Evolutionary conservation across 164 flowering plant species (phyloP).

Genomic region (Vitis rotundifolia): DNA sequence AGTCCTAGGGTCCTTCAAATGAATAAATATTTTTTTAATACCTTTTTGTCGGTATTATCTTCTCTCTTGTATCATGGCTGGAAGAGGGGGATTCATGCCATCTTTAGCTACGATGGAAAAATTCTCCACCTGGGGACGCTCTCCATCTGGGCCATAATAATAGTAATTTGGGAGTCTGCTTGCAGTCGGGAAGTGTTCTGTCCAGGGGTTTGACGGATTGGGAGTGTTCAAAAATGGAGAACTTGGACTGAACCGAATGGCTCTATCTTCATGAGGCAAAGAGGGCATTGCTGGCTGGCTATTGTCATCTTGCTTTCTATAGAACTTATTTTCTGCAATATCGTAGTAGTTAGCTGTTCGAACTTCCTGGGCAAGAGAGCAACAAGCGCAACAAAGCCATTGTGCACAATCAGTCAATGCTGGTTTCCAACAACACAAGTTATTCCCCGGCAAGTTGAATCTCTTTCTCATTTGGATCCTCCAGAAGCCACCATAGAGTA

Average conservation of each 20-base stretch:
- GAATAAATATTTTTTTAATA: not conserved
- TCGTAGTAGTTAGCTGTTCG: slow-evolving; percentile 82
- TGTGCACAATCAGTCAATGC: slow-evolving; percentile 67
- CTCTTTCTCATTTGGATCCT: slow-evolving; percentile 95
- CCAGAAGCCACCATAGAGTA: slow-evolving; percentile 98
- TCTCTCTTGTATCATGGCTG: slow-evolving; percentile 36
- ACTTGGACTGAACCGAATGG: slow-evolving; percentile 19
- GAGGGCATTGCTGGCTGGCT: slow-evolving; percentile 23
- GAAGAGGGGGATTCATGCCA: slow-evolving; percentile 48
- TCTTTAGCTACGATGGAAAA: slow-evolving; percentile 16
- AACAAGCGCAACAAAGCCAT: slow-evolving; percentile 96
- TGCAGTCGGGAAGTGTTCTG: slow-evolving; percentile 18
- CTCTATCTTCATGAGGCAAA: slow-evolving; percentile 44
- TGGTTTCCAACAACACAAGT: slow-evolving; percentile 63
- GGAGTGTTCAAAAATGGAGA: slow-evolving; percentile 22
- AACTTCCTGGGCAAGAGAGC: slow-evolving; percentile 93
- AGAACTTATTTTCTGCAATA: slow-evolving; percentile 26
- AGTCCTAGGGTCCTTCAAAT: no score
- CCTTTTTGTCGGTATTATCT: slow-evolving; percentile 5
- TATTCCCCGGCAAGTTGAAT: slow-evolving; percentile 65
- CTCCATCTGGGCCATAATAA: slow-evolving; percentile 16
- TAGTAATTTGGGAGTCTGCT: slow-evolving; percentile 13
- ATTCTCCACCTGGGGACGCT: slow-evolving; percentile 29
- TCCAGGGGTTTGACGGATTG: slow-evolving; percentile 14
- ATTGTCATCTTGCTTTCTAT: slow-evolving; percentile 3